Base-by-base conservation (phyloP, 306 rosid genomes). In the Rosa multiflora region DNA sequence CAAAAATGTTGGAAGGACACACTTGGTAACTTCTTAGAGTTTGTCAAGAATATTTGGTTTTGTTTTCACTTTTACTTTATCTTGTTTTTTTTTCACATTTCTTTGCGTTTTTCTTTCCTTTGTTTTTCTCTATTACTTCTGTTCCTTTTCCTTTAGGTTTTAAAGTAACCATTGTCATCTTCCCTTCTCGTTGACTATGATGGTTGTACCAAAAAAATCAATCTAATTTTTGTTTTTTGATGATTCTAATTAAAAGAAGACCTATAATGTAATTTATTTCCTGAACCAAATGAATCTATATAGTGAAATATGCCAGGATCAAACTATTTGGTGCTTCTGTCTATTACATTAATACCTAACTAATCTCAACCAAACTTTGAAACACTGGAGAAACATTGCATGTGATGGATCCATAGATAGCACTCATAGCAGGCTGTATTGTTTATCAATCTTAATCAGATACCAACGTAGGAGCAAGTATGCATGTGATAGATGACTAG, bases 311-410 rank as follows among this genome's bases (percentile, higher is more conserved):
- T 58, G 67, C 39, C 18, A 26, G n/a, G 7, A 26, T 1, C 67
- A 72, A 72, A 51, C 46, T 32, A 29, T 32, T 10, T 72, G 76
- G 43, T 72, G 26, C 46, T 26, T 72, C 43, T 55, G 53, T 49
- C 21, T 29, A 4, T 70, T n/a, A n/a, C 13, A 56, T 47, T 15
- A 26, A 8, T 10, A 7, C 20, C 13, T 8, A 72, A 51, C 39
- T n/a, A 61, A 61, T 59, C 17, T 59, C 26, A 10, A 72, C 63
- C 76, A 49, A 51, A 61, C 37, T 59, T 10, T 59, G 66, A 23
- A 21, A 59, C 66, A 23, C 39, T 23, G 39, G 17, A 23, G 37
- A 26, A 61, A 32, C 76, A 51, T 72, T 49, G 46, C 62, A 49
- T 17, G 44, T 72, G 46, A 32, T 49, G 15, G 76, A 48, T 48